Evolutionary conservation across 306 rosid species (phyloP).

Genomic region (Rosa rugosa): DNA sequence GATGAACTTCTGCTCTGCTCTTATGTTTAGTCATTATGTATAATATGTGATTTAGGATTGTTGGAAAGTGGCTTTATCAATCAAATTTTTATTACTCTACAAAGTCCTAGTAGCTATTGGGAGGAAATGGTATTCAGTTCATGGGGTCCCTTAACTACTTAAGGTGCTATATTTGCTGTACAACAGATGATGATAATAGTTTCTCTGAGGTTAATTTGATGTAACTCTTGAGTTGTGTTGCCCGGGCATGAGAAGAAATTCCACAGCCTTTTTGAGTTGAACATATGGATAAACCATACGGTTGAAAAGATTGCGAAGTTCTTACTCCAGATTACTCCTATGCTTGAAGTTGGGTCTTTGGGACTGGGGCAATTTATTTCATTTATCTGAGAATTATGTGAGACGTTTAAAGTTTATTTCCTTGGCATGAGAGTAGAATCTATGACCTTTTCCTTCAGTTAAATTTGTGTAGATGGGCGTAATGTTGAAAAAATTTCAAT

Average conservation of each 20-base stretch:
- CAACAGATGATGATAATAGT: background rate
- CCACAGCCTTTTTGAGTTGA: background rate
- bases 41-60: background rate
- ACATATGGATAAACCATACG: background rate
- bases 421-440: background rate
- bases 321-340: background rate
- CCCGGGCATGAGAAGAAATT: background rate
- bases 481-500: background rate
- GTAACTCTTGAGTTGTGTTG: background rate
- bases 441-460: background rate
- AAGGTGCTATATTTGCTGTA: background rate
- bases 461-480: background rate
- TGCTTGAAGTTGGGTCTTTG: background rate
- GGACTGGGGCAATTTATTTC: background rate
- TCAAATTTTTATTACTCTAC: background rate
- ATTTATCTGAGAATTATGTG: background rate
- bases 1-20: background rate
- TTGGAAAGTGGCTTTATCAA: background rate
- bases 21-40: background rate
- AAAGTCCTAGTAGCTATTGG: background rate
- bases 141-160: background rate
- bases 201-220: background rate
- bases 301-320: background rate
- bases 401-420: no score
- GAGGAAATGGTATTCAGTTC: background rate